Conservation (phyloP, 257 asterid species). For the Gentiana macrophylla region DNA sequence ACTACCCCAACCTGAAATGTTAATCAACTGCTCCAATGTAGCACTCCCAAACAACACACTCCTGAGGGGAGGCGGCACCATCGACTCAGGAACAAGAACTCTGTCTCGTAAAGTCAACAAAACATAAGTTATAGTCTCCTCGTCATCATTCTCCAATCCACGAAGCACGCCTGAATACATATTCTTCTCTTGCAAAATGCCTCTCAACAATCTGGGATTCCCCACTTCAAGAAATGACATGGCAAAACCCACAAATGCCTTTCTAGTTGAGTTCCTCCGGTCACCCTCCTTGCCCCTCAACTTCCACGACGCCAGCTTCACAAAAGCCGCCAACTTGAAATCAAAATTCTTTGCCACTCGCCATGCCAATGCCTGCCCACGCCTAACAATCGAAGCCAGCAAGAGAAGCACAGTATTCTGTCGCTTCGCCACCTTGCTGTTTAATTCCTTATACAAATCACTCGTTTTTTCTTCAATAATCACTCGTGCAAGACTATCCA, state of each 20-base stretch:
- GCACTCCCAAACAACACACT: slow-evolving; percentile 92
- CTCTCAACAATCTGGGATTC: slow-evolving; percentile 66
- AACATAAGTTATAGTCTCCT: slow-evolving; percentile 47
- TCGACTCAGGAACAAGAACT: slow-evolving; percentile 65
- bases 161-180: slow-evolving; percentile 87
- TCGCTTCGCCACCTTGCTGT: slow-evolving; percentile 54
- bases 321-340: slow-evolving; percentile 42
- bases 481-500: slow-evolving; percentile 56
- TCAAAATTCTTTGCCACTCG: slow-evolving; percentile 65
- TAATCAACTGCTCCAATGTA: slow-evolving; percentile 70
- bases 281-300: slow-evolving; percentile 31
- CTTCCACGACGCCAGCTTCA: slow-evolving; percentile 64
- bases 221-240: slow-evolving; percentile 79
- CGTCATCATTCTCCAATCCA: slow-evolving; percentile 79
- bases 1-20: slow-evolving; percentile 57
- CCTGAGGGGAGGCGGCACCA: slow-evolving; percentile 69
- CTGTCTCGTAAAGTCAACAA: slow-evolving; percentile 47
- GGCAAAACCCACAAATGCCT: slow-evolving; percentile 64
- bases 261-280: slow-evolving; percentile 47
- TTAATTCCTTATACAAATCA: slow-evolving; percentile 63
- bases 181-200: slow-evolving; percentile 74
- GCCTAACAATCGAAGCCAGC: slow-evolving; percentile 57
- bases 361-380: slow-evolving; percentile 62
- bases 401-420: slow-evolving; percentile 50
- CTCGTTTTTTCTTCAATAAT: slow-evolving; percentile 50